phyloP scores from a whole-genome alignment of 805 yeast species.

The Pichia ethanolica region DNA sequence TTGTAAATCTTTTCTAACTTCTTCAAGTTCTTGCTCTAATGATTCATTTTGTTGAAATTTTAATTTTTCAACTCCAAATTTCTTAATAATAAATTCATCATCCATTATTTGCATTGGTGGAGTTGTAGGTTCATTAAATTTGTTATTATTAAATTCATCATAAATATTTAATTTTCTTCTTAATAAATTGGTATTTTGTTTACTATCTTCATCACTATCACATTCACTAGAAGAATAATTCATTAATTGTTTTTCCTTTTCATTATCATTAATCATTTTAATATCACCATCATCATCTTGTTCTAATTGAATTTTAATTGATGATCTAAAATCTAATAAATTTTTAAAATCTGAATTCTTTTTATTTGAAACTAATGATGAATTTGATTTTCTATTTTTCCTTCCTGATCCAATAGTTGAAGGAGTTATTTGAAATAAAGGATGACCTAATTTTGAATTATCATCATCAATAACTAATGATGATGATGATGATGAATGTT shows the following conservation, averaged over 20 bases:
- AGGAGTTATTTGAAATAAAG: constrained; percentile 23
- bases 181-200: background rate
- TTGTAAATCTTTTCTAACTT: constrained; percentile 9
- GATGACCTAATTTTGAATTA: background rate
- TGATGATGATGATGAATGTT: too few species aligned
- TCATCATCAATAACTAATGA: background rate
- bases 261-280: background rate
- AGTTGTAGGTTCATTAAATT: constrained; percentile 23
- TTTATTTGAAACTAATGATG: background rate
- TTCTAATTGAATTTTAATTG: constrained; percentile 18
- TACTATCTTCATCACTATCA: constrained; percentile 6
- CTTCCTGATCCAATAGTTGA: constrained; percentile 28
- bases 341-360: background rate
- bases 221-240: constrained; percentile 8
- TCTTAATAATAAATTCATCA: constrained; percentile 25
- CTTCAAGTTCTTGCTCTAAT: constrained; percentile 8
- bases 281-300: constrained; percentile 18
- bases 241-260: constrained; percentile 7
- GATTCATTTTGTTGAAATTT: constrained; percentile 11
- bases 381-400: background rate
- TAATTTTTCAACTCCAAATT: constrained; percentile 19
- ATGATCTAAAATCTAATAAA: constrained; percentile 16
- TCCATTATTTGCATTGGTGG: constrained; percentile 32
- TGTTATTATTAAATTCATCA: background rate
- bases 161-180: background rate